A percentile compares a stretch with the other conserved stretches of the same genome.
These are phyloP conservation scores for Aschersonia sp. DNA, from an alignment of 2,329 filamentous ascomycete species.

Conservation along the genomic window DNA sequence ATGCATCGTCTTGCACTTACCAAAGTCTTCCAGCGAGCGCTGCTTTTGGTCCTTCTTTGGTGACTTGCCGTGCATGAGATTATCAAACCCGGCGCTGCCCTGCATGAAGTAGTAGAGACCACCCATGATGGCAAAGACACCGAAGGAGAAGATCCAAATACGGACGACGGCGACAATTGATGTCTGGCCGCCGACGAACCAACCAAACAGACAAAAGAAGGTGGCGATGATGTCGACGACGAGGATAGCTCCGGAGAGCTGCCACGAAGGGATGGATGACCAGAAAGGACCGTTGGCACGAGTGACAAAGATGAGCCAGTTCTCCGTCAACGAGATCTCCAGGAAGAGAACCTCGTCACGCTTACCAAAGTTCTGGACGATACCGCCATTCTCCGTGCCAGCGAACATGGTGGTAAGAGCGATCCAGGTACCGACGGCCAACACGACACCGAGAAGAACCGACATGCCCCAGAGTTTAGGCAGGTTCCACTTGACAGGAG, in stretches of 20 bases:
- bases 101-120: slow-evolving; percentile 64
- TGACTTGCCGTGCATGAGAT: slow-evolving; percentile 84
- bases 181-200: slow-evolving; percentile 54
- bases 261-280: slow-evolving; percentile 80
- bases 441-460: slow-evolving; percentile 64
- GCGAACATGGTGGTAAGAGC: slow-evolving; percentile 74
- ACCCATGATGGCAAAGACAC: slow-evolving; percentile 73
- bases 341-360: slow-evolving; percentile 76
- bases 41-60: slow-evolving; percentile 72
- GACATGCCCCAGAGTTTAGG: slow-evolving; percentile 92
- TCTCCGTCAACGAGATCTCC: slow-evolving; percentile 80
- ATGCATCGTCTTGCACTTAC: slow-evolving; percentile 34
- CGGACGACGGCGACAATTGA: slow-evolving; percentile 74
- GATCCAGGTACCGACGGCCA: slow-evolving; percentile 78
- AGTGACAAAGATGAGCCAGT: slow-evolving; percentile 94
- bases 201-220: slow-evolving; percentile 74
- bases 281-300: slow-evolving; percentile 87
- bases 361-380: slow-evolving; percentile 78
- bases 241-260: slow-evolving; percentile 63
- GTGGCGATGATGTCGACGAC: slow-evolving; percentile 74
- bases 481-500: slow-evolving; percentile 87
- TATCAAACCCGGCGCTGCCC: slow-evolving; percentile 70
- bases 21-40: slow-evolving; percentile 76
- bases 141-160: slow-evolving; percentile 85
- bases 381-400: slow-evolving; percentile 56